These are phyloP conservation scores for Coemansia sp. DNA, from an alignment of 192 early-diverging fungal species.

Conservation along the genomic window DNA sequence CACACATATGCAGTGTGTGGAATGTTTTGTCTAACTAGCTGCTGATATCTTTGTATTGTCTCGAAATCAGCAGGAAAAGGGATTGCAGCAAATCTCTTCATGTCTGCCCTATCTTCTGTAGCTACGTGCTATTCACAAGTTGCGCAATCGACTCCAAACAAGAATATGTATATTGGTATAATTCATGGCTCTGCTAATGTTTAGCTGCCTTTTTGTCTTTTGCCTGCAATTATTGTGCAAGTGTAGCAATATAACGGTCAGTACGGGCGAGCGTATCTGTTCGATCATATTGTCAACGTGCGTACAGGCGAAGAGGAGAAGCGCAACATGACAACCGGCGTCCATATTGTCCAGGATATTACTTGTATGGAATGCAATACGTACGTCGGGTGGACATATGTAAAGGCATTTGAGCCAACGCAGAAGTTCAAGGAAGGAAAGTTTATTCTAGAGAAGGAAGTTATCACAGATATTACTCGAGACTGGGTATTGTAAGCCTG, in stretches of 20 bases:
- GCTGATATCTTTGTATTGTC: no score
- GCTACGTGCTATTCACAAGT: no score
- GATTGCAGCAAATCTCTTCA: no score
- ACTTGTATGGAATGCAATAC: slow-evolving; percentile 43
- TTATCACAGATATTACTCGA: slow-evolving; percentile 33
- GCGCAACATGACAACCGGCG: slow-evolving; percentile 47
- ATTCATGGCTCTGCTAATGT: no score
- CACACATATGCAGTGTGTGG: no score
- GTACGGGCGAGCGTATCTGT: slow-evolving; percentile 35
- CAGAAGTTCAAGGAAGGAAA: slow-evolving; percentile 51
- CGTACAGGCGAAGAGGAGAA: slow-evolving; percentile 37
- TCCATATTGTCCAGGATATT: slow-evolving; percentile 47
- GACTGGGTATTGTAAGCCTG: slow-evolving; percentile 19
- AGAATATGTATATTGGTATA: no score
- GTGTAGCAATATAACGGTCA: slow-evolving; percentile 51
- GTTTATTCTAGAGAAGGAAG: slow-evolving; percentile 44
- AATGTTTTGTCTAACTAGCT: no score
- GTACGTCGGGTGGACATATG: slow-evolving; percentile 50
- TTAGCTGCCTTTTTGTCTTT: background rate
- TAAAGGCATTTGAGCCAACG: slow-evolving; percentile 30
- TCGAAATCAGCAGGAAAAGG: no score
- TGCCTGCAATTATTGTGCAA: background rate
- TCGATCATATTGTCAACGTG: slow-evolving; percentile 39
- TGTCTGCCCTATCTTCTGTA: no score
- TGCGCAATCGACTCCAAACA: no score